phyloP scores from a whole-genome alignment of 345 rosid genomes.

The Hypericum perforatum region DNA sequence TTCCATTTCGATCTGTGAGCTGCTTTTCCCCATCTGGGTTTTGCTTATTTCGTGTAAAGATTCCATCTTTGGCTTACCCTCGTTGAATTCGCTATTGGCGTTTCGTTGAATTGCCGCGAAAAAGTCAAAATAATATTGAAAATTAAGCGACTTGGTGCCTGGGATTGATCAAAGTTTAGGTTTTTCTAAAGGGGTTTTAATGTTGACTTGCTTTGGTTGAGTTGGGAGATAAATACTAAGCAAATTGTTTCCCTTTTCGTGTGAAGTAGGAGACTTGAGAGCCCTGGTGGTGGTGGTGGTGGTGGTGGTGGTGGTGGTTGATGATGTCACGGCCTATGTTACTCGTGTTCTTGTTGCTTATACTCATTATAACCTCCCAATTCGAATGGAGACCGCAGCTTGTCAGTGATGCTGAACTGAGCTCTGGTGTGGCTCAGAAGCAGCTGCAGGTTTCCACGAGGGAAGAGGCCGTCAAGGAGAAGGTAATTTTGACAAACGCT shows the following conservation, averaged over 20 bases:
- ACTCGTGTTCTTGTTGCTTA: conserved; percentile 58
- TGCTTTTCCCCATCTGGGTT: neutral
- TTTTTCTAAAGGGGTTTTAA: no score
- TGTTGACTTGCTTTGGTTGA: no score
- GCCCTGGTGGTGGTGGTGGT: conserved; percentile 25
- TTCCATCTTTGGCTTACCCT: neutral
- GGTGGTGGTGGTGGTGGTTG: conserved; percentile 17
- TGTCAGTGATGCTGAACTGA: conserved; percentile 45
- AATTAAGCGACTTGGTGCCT: no score
- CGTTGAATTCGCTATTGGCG: conserved; percentile 3
- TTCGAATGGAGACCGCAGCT: conserved; percentile 93
- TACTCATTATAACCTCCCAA: conserved; percentile 74
- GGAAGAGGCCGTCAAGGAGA: conserved; percentile 77
- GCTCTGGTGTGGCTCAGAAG: conserved; percentile 41
- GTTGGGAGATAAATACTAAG: neutral
- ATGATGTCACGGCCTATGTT: conserved; percentile 73
- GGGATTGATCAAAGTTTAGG: no score
- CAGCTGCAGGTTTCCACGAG: conserved; percentile 43
- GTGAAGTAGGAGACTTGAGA: neutral
- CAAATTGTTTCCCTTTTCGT: neutral
- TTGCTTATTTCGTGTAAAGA: neutral
- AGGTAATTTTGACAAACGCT: conserved; percentile 26
- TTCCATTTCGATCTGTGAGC: conserved; percentile 34
- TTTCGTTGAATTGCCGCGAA: neutral
- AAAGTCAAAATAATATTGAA: neutral